Evolutionary conservation across 2,329 filamentous ascomycete species (phyloP).

Genomic region (Myotisia sp.): DNA sequence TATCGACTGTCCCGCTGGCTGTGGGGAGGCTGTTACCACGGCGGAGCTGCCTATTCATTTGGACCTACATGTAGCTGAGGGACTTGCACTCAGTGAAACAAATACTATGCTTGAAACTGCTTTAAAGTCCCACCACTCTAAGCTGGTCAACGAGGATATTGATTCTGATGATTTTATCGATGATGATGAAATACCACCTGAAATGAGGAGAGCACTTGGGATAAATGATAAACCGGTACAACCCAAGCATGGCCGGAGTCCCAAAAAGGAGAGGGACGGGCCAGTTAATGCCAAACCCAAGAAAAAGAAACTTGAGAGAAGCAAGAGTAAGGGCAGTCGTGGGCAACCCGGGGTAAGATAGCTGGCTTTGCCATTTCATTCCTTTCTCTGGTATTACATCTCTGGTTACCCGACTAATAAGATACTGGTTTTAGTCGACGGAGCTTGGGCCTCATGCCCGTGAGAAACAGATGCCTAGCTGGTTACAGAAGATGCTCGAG

Average conservation of each 20-base stretch:
- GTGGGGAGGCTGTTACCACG: constrained; percentile 42
- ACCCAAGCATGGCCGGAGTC: background rate
- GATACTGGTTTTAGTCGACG: constrained; percentile 28
- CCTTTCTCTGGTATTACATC: background rate
- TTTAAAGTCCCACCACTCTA: no score
- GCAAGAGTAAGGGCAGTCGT: background rate
- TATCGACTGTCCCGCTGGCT: constrained; percentile 43
- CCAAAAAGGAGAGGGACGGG: background rate
- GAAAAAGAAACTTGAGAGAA: constrained; percentile 1
- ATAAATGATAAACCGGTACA: background rate
- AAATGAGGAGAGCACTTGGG: background rate
- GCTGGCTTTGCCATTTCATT: background rate
- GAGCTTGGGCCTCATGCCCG: constrained; percentile 60
- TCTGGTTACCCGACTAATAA: background rate
- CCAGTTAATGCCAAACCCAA: constrained; percentile 1
- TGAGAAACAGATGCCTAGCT: constrained; percentile 60
- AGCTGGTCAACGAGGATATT: background rate
- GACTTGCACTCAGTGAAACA: constrained; percentile 29
- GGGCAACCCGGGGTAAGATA: constrained; percentile 5
- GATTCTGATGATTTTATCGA: constrained; percentile 2
- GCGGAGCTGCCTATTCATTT: constrained; percentile 45
- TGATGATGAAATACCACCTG: background rate
- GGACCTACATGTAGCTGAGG: constrained; percentile 43
- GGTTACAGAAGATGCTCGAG: constrained; percentile 49
- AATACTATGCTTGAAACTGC: no score